Evolutionary conservation across 768 basidiomycete genomes (phyloP).

Genomic region (Multifurca ochricompacta): DNA sequence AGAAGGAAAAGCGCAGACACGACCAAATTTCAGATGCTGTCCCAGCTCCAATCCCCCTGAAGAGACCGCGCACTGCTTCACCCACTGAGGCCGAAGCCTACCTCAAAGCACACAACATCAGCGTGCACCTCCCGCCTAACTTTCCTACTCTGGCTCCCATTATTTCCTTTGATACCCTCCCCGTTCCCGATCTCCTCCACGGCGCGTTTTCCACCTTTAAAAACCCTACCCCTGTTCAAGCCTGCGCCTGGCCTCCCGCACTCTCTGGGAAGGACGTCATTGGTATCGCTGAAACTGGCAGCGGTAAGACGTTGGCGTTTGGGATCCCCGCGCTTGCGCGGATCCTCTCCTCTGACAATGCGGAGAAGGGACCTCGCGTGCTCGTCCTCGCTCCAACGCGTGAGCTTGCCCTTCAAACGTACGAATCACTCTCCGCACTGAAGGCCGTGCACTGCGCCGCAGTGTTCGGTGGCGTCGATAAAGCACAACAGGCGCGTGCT

Average conservation of each 20-base stretch:
- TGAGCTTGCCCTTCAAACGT: constrained; percentile 93
- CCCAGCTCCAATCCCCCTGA: constrained; percentile 14
- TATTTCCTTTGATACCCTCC: constrained; percentile 66
- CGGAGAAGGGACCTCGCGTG: constrained; percentile 31
- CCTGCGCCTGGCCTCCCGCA: constrained; percentile 89
- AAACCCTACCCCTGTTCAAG: constrained; percentile 91
- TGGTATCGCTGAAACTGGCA: constrained; percentile 95
- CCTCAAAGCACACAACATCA: constrained; percentile 64
- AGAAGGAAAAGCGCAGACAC: constrained; percentile 31
- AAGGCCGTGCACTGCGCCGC: constrained; percentile 79
- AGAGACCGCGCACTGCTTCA: constrained; percentile 22
- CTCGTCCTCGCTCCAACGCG: constrained; percentile 92
- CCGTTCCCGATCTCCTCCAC: constrained; percentile 54
- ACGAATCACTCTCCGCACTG: constrained; percentile 68
- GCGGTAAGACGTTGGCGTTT: constrained; percentile 95
- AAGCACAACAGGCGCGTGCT: constrained; percentile 69
- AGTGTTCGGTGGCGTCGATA: constrained; percentile 92
- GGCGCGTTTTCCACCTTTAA: constrained; percentile 63
- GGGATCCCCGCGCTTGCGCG: constrained; percentile 82
- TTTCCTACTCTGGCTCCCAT: constrained; percentile 51
- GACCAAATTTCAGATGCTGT: constrained; percentile 25
- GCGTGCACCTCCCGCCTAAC: constrained; percentile 49
- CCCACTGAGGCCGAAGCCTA: constrained; percentile 32
- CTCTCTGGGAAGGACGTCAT: constrained; percentile 80
- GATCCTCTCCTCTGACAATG: constrained; percentile 39